Conservation (phyloP, 129 eudicot species). For the Flaveria brownii region DNA sequence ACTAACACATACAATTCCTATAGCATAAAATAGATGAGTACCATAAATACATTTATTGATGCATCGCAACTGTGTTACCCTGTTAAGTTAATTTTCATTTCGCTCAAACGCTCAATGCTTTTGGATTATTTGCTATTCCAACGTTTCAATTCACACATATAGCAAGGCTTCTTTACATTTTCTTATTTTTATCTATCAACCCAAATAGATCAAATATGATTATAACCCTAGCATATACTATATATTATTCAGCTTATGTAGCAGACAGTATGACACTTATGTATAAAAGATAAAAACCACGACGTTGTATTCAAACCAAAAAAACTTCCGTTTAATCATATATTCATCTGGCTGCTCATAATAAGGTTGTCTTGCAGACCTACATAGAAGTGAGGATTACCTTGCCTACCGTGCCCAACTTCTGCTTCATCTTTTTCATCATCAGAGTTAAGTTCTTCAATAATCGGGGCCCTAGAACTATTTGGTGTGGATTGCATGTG, state of each 20-base stretch:
- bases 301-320: background rate
- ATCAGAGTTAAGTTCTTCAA: conserved; percentile 76
- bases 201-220: background rate
- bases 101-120: background rate
- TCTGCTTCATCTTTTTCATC: conserved; percentile 53
- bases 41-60: conserved; percentile 4
- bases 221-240: background rate
- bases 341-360: conserved; percentile 38
- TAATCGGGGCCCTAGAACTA: conserved; percentile 62
- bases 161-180: conserved; percentile 12
- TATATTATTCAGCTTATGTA: background rate
- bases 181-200: background rate
- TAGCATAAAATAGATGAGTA: background rate
- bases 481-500: conserved; percentile 36
- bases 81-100: background rate
- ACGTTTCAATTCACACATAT: background rate
- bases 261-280: background rate
- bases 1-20: no score
- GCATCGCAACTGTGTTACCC: background rate
- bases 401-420: conserved; percentile 31
- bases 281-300: background rate
- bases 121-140: background rate
- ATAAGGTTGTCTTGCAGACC: conserved; percentile 48
- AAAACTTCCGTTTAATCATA: conserved; percentile 55
- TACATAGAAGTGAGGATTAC: conserved; percentile 49